Evolutionary conservation across 306 rosid species (phyloP), one percentile per base, ranked within the genome.

Genomic region (Malus sylvestris): DNA sequence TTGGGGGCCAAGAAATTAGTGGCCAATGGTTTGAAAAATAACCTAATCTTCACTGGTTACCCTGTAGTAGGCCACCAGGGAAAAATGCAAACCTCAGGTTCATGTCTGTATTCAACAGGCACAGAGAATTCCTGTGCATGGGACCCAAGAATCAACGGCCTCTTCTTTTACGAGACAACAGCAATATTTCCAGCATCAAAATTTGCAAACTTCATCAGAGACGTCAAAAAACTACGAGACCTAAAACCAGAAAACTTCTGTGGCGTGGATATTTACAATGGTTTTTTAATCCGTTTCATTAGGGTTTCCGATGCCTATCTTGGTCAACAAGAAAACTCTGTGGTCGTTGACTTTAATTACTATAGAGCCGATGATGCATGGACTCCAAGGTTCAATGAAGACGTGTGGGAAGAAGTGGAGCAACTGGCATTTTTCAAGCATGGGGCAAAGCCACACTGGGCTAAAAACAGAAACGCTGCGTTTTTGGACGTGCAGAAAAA

Each of bases 371-470:
- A 52, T 2, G 90, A 88, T 1, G 67, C 91, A 2, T 87, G 71
- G 52, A 78, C 81, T 29, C 97, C 97, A 6, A 86, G 97, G 59
- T 45, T 92, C 6, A 86, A 86, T 59, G 85, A 90, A 65, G 93
- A 92, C 52, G 84, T 90, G 51, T 87, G 85, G 91, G 96, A 92
- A 72, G 97, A 92, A 74, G 79, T 90, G 67, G 97, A 92, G 80
- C 96, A 92, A 74, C 64, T 87, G 81, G 96, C 92, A 3, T 90
- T 92, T 49, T 88, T 86, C 30, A 92, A 88, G 60, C 66, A 92
- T 66, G 91, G 87, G 30, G 97, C 96, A 10, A 90, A 84, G 73
- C 96, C 97, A 65, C 97, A 88, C 69, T 92, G 96, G 97, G 97
- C 83, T 1, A 90, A 92, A 73, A 92, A 92, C 19, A 87, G 97